These are phyloP conservation scores for Chiua sp. DNA, from an alignment of 1,284 basidiomycete genomes.

Conservation along the genomic window DNA sequence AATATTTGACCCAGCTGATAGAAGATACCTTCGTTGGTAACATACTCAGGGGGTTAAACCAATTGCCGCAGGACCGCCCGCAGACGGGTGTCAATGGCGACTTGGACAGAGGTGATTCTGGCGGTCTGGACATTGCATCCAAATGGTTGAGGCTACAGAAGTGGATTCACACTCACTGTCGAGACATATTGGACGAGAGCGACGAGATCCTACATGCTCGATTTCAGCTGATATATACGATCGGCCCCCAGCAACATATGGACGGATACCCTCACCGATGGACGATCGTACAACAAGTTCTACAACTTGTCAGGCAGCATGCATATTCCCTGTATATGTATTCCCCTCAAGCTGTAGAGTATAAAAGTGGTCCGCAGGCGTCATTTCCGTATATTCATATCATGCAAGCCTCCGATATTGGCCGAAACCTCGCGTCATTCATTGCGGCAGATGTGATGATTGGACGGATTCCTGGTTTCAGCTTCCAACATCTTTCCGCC, in stretches of 20 bases:
- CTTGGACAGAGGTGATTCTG: no score
- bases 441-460: conserved; percentile 32
- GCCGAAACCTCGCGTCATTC: conserved; percentile 20
- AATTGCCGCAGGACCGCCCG: no score
- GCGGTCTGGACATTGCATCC: no score
- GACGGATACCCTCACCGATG: conserved; percentile 53
- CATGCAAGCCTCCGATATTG: conserved; percentile 18
- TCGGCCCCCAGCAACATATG: conserved; percentile 42
- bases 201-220: conserved; percentile 43
- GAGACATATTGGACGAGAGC: conserved; percentile 41
- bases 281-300: conserved; percentile 45
- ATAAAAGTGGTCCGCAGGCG: no score
- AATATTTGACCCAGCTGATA: no score
- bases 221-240: conserved; percentile 49
- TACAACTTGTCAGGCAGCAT: conserved; percentile 28
- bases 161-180: no score
- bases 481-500: conserved; percentile 16
- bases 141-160: no score
- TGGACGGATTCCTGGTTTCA: conserved; percentile 22
- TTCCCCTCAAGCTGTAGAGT: no score
- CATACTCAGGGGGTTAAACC: no score
- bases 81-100: no score
- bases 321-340: conserved; percentile 4
- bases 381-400: conserved; percentile 40
- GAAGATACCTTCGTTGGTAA: no score